A percentile compares a stretch with the other conserved stretches of the same genome.
phyloP scores from a whole-genome alignment of 371 early-diverging fungal species.

The Apophysomyces ossiformis region DNA sequence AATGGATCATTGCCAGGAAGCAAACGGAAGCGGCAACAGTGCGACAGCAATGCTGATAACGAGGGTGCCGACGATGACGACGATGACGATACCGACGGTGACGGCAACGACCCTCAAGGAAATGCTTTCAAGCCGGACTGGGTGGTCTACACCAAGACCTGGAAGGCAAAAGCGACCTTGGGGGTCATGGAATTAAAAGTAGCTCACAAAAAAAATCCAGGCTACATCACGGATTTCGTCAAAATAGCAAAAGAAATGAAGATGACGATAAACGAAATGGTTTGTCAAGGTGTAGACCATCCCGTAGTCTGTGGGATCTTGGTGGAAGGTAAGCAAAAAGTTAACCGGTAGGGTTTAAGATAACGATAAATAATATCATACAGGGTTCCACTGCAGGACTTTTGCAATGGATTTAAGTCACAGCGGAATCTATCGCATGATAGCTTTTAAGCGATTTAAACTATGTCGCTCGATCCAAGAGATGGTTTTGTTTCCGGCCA shows the following conservation, averaged over 20 bases:
- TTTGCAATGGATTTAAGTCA: slow-evolving; percentile 1
- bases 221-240: background rate
- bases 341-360: background rate
- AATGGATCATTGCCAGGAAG: background rate
- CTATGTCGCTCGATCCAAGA: background rate
- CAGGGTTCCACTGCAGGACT: background rate
- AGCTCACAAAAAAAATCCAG: background rate
- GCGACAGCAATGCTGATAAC: background rate
- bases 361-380: background rate
- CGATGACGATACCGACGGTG: background rate
- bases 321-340: background rate
- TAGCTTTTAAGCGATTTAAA: background rate
- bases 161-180: background rate
- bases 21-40: background rate
- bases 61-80: background rate
- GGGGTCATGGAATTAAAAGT: background rate
- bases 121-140: background rate
- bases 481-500: background rate
- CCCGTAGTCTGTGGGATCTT: background rate
- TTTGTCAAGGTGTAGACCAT: background rate
- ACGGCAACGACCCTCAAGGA: background rate
- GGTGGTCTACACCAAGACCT: background rate
- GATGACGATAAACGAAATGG: background rate
- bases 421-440: background rate
- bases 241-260: background rate